Conservation (phyloP, 352 stramenopile species). For the Plasmopara muralis region DNA sequence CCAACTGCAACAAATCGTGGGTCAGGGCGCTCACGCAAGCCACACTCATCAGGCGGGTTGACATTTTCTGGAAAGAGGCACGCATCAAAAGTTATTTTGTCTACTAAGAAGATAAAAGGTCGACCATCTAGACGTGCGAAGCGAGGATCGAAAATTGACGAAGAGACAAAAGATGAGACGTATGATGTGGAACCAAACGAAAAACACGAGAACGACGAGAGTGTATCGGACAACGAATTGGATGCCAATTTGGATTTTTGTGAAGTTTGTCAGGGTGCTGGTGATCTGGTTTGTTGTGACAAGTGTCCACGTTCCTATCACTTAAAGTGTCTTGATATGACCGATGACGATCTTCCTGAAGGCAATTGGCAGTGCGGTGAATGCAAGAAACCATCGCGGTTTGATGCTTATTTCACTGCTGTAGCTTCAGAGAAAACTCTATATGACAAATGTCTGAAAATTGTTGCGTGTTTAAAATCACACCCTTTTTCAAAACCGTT, state of each 20-base stretch:
- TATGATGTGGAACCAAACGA: slow-evolving; percentile 18
- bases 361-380: slow-evolving; percentile 79
- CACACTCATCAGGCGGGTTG: slow-evolving; percentile 1
- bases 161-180: slow-evolving; percentile 16
- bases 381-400: slow-evolving; percentile 69
- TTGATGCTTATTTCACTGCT: slow-evolving; percentile 37
- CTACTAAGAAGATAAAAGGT: slow-evolving; percentile 18
- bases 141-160: slow-evolving; percentile 11
- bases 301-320: slow-evolving; percentile 91
- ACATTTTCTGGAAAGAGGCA: slow-evolving; percentile 6
- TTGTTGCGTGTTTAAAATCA: slow-evolving; percentile 59
- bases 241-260: slow-evolving; percentile 82
- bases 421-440: slow-evolving; percentile 50
- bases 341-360: slow-evolving; percentile 61
- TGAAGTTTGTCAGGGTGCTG: slow-evolving; percentile 71
- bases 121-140: slow-evolving; percentile 16
- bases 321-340: slow-evolving; percentile 70
- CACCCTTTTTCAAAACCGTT: slow-evolving; percentile 81
- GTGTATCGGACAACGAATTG: slow-evolving; percentile 49
- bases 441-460: slow-evolving; percentile 56
- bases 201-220: slow-evolving; percentile 13
- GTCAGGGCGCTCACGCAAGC: slow-evolving; percentile 14
- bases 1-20: slow-evolving; percentile 9
- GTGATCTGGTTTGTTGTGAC: slow-evolving; percentile 88
- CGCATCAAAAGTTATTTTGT: slow-evolving; percentile 5